A percentile compares a stretch with the other conserved stretches of the same genome.
Conservation (phyloP, 1,284 basidiomycete species). For the Tilletia indica region DNA sequence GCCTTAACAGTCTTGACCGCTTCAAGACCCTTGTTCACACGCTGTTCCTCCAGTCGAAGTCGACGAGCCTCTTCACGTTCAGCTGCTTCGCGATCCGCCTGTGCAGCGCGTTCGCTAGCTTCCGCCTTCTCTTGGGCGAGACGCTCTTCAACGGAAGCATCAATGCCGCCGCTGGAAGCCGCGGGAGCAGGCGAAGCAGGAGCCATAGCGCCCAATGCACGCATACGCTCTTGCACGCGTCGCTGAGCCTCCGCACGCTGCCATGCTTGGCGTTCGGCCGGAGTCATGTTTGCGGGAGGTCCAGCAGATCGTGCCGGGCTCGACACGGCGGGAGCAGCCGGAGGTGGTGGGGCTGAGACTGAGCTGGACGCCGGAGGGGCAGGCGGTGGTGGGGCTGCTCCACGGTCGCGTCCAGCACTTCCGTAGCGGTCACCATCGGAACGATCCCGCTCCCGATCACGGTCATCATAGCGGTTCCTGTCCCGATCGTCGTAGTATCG, state of each 20-base stretch:
- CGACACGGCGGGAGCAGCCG: slow-evolving; percentile 49
- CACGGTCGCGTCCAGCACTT: slow-evolving; percentile 33
- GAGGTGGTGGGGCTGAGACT: slow-evolving; percentile 34
- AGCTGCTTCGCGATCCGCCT: slow-evolving; percentile 52
- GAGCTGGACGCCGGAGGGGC: slow-evolving; percentile 50
- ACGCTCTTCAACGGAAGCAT: slow-evolving; percentile 48
- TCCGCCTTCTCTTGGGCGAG: slow-evolving; percentile 49
- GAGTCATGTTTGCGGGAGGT: slow-evolving; percentile 73
- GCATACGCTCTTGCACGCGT: slow-evolving; percentile 81
- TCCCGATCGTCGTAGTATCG: slow-evolving; percentile 48
- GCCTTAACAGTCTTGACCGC: slow-evolving; percentile 41
- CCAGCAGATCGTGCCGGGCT: slow-evolving; percentile 61
- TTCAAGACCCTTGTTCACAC: slow-evolving; percentile 36
- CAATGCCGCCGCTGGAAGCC: slow-evolving; percentile 29
- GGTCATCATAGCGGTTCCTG: slow-evolving; percentile 4
- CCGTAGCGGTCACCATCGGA: background rate
- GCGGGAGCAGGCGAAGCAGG: slow-evolving; percentile 55
- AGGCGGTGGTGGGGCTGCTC: slow-evolving; percentile 57
- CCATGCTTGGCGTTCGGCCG: slow-evolving; percentile 78
- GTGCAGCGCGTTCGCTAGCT: slow-evolving; percentile 45
- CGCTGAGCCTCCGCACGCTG: slow-evolving; percentile 79
- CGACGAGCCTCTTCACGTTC: slow-evolving; percentile 51
- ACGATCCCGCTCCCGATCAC: background rate
- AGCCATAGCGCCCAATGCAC: slow-evolving; percentile 72
- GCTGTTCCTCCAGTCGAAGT: slow-evolving; percentile 49